A percentile compares a stretch with the other conserved stretches of the same genome.
Conservation (phyloP, 768 basidiomycete species). For the Sporobolomyces roseus region DNA sequence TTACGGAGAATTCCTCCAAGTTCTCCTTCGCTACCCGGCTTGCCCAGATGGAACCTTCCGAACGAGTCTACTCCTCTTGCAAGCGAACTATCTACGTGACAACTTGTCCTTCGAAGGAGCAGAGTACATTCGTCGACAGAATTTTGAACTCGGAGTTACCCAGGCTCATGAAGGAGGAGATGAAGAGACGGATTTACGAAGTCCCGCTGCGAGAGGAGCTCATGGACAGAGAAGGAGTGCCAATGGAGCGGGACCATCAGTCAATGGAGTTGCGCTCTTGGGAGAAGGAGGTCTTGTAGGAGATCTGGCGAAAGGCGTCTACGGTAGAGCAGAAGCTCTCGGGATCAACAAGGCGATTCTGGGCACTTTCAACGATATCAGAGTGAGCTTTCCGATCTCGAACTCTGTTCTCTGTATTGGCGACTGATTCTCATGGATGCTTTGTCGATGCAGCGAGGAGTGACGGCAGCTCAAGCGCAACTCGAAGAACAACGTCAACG, state of each 20-base stretch:
- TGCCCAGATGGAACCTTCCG: slow-evolving; percentile 53
- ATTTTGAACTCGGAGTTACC: slow-evolving; percentile 22
- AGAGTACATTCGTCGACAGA: slow-evolving; percentile 29
- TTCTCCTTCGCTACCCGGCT: slow-evolving; percentile 78
- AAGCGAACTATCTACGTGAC: slow-evolving; percentile 61
- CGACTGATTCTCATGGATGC: not conserved
- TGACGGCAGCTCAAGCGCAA: slow-evolving; percentile 27
- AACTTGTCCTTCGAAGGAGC: slow-evolving; percentile 32
- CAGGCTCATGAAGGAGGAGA: slow-evolving; percentile 14
- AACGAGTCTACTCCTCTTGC: slow-evolving; percentile 68
- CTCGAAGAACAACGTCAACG: slow-evolving; percentile 35
- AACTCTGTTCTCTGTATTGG: not conserved
- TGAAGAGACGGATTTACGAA: slow-evolving; percentile 9
- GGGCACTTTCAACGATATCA: slow-evolving; percentile 39
- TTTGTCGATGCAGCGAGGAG: slow-evolving; percentile 15
- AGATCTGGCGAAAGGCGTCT: slow-evolving; percentile 42
- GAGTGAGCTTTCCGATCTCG: too few relatives aligned
- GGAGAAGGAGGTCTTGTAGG: slow-evolving; percentile 23
- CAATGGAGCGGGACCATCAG: not conserved
- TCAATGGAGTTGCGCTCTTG: slow-evolving; percentile 10
- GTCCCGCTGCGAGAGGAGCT: not conserved
- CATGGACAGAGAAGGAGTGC: slow-evolving; percentile 8
- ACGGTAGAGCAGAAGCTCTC: slow-evolving; percentile 41
- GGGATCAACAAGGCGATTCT: slow-evolving; percentile 44
- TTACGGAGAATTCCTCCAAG: slow-evolving; percentile 77